Conservation (phyloP, 768 basidiomycete genomes). For the Pulveroboletus sp. region DNA sequence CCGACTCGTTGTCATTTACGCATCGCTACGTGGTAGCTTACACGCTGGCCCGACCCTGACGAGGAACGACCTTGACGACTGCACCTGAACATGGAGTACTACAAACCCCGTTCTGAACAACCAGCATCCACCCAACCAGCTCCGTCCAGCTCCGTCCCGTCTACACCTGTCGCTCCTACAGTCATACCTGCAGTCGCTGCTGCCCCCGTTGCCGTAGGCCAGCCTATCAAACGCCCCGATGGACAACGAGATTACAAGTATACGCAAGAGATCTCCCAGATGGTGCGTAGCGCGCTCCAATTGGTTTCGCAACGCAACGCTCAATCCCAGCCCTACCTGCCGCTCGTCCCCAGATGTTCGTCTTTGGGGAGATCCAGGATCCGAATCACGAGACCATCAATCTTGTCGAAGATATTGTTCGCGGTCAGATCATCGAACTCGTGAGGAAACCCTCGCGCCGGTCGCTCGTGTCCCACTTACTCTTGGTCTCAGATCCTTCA, state of each 20-base stretch:
- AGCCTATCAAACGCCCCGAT: constrained; percentile 17
- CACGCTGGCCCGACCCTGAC: too few relatives aligned
- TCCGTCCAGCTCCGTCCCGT: constrained; percentile 13
- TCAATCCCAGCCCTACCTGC: not conserved
- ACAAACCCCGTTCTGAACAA: constrained; percentile 24
- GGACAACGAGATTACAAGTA: constrained; percentile 74
- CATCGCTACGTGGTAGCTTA: too few relatives aligned
- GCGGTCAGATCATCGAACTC: constrained; percentile 86
- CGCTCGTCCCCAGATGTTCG: constrained; percentile 70
- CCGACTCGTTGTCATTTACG: too few relatives aligned
- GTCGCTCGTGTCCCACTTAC: not conserved
- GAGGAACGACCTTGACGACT: too few relatives aligned
- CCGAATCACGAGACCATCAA: constrained; percentile 83
- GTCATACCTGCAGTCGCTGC: too few relatives aligned
- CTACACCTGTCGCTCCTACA: constrained; percentile 17
- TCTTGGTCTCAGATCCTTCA: constrained; percentile 64
- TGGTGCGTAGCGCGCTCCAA: constrained; percentile 46
- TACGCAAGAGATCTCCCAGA: constrained; percentile 87
- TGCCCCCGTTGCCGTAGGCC: not conserved
- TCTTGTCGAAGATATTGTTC: constrained; percentile 92
- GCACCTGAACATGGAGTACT: constrained; percentile 13
- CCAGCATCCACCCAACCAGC: constrained; percentile 6
- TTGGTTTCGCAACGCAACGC: not conserved
- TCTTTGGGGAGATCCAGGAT: constrained; percentile 93
- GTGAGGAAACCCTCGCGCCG: constrained; percentile 33